These are phyloP conservation scores for Aphanomyces astaci DNA, from an alignment of 352 stramenopile species.

Conservation along the genomic window DNA sequence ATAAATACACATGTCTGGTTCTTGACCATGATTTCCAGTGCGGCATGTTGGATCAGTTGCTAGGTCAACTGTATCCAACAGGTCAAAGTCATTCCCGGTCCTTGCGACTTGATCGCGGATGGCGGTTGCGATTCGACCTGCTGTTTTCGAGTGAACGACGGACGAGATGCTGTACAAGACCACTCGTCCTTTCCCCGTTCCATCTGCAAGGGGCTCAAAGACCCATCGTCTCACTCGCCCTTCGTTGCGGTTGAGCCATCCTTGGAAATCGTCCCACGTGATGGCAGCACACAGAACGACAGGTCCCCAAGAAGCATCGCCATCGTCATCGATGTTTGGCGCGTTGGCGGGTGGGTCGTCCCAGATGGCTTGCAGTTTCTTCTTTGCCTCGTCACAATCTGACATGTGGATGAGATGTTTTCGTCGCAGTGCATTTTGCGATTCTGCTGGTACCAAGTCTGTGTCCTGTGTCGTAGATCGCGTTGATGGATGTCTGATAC, in stretches of 20 bases:
- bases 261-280: not conserved
- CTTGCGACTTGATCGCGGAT: not conserved
- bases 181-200: not conserved
- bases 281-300: not conserved
- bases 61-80: not conserved
- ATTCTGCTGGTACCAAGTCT: not conserved
- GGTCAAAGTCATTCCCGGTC: not conserved
- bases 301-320: not conserved
- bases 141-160: not conserved
- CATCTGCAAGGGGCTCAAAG: not conserved
- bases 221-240: not conserved
- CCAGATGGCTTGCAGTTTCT: not conserved
- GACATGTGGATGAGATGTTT: not conserved
- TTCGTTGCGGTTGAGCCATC: not conserved
- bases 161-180: not conserved
- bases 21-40: not conserved
- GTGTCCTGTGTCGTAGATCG: not conserved
- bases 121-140: not conserved
- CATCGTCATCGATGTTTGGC: not conserved
- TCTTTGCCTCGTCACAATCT: too few relatives aligned
- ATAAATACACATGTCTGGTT: not conserved
- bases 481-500: not conserved
- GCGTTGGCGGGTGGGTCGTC: not conserved
- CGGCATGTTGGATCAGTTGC: not conserved
- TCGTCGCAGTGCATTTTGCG: not conserved